phyloP scores from a whole-genome alignment of 108 stramenopile species.

The Skeletonema tropicum region DNA sequence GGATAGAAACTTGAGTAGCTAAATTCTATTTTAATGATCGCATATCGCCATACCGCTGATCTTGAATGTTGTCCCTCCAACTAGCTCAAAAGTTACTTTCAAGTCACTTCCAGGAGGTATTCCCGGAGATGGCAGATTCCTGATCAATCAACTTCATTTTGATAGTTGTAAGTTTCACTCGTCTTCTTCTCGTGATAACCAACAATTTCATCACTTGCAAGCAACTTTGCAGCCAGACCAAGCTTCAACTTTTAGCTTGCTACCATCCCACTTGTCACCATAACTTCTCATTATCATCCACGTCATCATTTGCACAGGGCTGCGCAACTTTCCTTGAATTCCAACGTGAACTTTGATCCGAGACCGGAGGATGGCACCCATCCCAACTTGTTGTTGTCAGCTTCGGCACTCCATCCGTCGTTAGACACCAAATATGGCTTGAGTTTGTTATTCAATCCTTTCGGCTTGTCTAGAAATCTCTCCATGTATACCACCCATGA shows the following conservation, averaged over 20 bases:
- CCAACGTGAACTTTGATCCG: conserved; percentile 46
- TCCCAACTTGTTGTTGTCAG: conserved; percentile 70
- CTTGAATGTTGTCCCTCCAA: conserved; percentile 79
- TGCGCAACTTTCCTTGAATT: conserved; percentile 42
- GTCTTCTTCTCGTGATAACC: conserved; percentile 77
- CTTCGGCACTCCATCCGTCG: conserved; percentile 60
- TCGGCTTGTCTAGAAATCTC: conserved; percentile 49
- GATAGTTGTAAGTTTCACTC: conserved; percentile 78
- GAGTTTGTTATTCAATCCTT: conserved; percentile 55
- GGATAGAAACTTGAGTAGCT: background rate
- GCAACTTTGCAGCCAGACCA: conserved; percentile 30
- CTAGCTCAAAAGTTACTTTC: conserved; percentile 46
- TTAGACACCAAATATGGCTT: conserved; percentile 41
- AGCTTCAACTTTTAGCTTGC: conserved; percentile 38
- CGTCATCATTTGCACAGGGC: conserved; percentile 60
- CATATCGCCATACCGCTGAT: conserved; percentile 82
- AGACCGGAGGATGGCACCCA: conserved; percentile 52
- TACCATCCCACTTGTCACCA: conserved; percentile 76
- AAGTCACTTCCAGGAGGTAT: conserved; percentile 26
- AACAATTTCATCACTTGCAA: conserved; percentile 38
- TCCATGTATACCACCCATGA: conserved; percentile 71
- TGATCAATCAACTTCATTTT: conserved; percentile 42
- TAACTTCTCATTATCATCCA: conserved; percentile 84
- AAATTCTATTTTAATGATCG: conserved; percentile 23
- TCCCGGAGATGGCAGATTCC: conserved; percentile 1